Evolutionary conservation across 2,329 filamentous ascomycete species (phyloP), one percentile per base, ranked within the genome.

Genomic region (Fusarium pilosicola): DNA sequence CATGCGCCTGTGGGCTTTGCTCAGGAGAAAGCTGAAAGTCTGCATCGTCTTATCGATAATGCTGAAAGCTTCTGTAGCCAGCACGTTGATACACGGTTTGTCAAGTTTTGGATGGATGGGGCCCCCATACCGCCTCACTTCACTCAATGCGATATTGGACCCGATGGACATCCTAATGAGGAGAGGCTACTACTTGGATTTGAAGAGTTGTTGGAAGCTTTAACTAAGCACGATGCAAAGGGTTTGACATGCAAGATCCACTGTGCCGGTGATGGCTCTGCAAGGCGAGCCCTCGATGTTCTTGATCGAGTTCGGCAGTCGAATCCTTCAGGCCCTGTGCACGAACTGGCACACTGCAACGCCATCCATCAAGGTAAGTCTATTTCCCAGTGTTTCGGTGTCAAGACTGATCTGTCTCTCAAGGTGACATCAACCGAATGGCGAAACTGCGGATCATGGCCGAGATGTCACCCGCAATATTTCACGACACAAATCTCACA

Each of bases 311-410:
- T 49, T 36, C 56, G 32, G 11, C 28, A 30, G 30, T 36, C 11
- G 10, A 59, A 59, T n/a, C 56, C 56, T n/a, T 22, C n/a, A 5
- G 56, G 56, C 2, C 42, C 56, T 26, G 18, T 34, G 24, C 42
- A 49, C 13, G 42, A 59, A 7, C 14, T 59, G 6, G 56, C 56
- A 22, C 42, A 59, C 4, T 59, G 56, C 20, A 59, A 59, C 11
- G 20, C 42, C 5, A 38, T 38, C 3, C 28, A 49, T 38, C 14
- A 24, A 18, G 32, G 56, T 38, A 9, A 59, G 9, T 4, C 3
- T 5, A 2, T 3, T 30, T 4, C 6, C 6, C 4, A 10, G 3
- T n/a, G 9, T 2, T 17, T 9, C 14, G 3, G 20, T 20, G 11
- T 17, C 2, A 7, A 8, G 14, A 14, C 17, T 57, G 22, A 34